phyloP scores from a whole-genome alignment of 192 early-diverging fungal genomes.

The Coemansia guatemalensis region DNA sequence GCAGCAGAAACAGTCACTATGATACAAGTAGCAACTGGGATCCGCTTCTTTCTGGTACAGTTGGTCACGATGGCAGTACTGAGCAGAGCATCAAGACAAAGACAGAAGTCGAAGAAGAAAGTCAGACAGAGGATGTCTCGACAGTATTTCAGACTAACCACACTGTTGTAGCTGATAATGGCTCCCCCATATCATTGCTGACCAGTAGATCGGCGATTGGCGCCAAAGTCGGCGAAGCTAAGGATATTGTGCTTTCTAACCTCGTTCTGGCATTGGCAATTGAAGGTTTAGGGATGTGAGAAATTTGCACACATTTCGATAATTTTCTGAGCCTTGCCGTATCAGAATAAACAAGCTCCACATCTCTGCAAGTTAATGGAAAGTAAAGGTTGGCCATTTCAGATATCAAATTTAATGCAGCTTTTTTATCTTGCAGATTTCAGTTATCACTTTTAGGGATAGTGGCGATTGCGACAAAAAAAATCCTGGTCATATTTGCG shows the following conservation, averaged over 20 bases:
- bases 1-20: neutral
- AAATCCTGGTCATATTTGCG: too few relatives aligned
- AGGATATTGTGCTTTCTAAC: slow-evolving; percentile 38
- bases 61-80: neutral
- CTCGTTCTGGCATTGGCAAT: slow-evolving; percentile 44
- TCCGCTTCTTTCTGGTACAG: neutral
- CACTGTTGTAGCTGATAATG: neutral
- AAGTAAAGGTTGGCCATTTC: too few relatives aligned
- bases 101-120: neutral
- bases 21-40: neutral
- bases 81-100: neutral
- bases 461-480: too few relatives aligned
- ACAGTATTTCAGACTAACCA: neutral
- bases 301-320: neutral
- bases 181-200: neutral
- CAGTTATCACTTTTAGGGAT: too few relatives aligned
- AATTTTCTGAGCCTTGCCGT: too few relatives aligned
- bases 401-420: too few relatives aligned
- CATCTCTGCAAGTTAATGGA: too few relatives aligned
- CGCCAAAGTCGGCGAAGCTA: slow-evolving; percentile 7
- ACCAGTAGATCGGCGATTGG: neutral
- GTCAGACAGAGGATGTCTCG: neutral
- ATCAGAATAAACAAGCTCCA: too few relatives aligned
- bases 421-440: too few relatives aligned
- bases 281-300: slow-evolving; percentile 50